Evolutionary conservation across 345 rosid genomes (phyloP), one percentile per base, ranked within the genome.

Genomic region (Populus tremula): DNA sequence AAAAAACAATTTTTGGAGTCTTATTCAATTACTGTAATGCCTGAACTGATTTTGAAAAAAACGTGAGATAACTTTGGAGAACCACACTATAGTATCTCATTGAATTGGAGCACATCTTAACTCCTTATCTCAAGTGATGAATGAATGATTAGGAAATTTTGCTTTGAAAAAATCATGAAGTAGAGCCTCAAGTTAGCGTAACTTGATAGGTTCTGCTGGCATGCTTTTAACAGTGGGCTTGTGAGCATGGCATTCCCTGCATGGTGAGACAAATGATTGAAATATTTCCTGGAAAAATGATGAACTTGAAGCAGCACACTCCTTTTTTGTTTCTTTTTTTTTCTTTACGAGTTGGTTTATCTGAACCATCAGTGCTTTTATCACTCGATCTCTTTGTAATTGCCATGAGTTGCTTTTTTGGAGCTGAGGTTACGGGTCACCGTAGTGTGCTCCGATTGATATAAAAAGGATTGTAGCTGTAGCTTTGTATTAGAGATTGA

Each of bases 221-320:
- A 21, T 21, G 20, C 75, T 75, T 8, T 77, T 78, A 25, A 43
- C 36, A 0, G 71, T 29, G 63, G 89, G 85, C 71, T 80, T 78
- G 56, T 41, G 53, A 23, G 86, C 84, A 50, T 69, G 81, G 80
- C 89, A 85, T 74, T 83, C 85, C 77, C 79, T 77, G 83, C 89
- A 86, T 31, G 89, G 87, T 21, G 82, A 84, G 62, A 86, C 29
- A 73, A 89, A 66, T 65, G 84, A 62, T 25, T 3, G 72, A 39
- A 87, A 61, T 36, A 86, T 33, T 81, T 77, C 85, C 76, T 18
- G 70, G 21, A 76, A 85, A 43, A 79, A 74, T 29, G 77, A 70
- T 16, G 82, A 82, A 73, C 75, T 74, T 67, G 79, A 49, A 36
- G 76, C 72, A 21, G 63, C n/a, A 6, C 45, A 33, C 81, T 65